phyloP scores from a whole-genome alignment of 495 filamentous ascomycete genomes.

The Podospora pseudocomata region DNA sequence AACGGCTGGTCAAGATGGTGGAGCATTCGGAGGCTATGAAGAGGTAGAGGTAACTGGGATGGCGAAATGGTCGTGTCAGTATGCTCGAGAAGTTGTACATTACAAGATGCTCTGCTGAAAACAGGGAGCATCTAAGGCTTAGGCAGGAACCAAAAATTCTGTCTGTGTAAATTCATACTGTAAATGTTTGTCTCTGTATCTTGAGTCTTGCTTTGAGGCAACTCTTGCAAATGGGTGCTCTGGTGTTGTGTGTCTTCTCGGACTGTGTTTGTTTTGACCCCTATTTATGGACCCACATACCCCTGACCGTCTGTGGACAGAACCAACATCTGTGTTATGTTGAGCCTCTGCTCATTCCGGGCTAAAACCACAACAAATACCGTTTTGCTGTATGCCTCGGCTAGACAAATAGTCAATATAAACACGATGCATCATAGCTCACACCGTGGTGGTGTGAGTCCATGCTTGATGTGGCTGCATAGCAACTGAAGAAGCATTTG shows the following conservation, averaged over 20 bases:
- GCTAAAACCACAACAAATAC: neutral
- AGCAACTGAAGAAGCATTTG: neutral
- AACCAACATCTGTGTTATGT: neutral
- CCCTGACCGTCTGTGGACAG: neutral
- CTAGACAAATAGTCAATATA: neutral
- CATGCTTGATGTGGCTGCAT: neutral
- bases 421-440: neutral
- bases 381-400: neutral
- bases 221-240: neutral
- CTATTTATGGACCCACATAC: neutral
- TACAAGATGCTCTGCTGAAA: neutral
- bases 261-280: neutral
- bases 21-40: conserved; percentile 7
- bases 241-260: neutral
- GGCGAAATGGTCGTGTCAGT: neutral
- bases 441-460: neutral
- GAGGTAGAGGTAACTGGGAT: neutral
- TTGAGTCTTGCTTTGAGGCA: neutral
- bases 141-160: neutral
- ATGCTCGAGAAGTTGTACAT: neutral
- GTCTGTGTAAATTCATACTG: neutral
- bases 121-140: neutral
- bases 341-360: neutral
- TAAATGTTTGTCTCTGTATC: neutral
- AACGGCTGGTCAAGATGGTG: conserved; percentile 12